A percentile compares a stretch with the other conserved stretches of the same genome.
Conservation (phyloP, 2,329 filamentous ascomycete species). For the Calonectria fujianensis region DNA sequence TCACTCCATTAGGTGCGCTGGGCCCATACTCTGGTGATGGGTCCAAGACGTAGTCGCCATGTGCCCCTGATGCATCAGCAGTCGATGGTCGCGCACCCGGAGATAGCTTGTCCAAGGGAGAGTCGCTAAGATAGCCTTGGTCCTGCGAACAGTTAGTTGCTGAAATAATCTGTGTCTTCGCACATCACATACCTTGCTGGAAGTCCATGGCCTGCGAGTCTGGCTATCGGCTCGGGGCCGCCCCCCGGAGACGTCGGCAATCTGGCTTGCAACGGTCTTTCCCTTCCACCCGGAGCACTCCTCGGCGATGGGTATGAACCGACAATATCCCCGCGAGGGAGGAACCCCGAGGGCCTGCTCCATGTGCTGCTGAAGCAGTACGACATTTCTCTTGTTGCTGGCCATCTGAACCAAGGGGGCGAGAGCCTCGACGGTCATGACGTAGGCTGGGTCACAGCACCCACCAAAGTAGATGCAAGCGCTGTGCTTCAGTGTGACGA, state of each 20-base stretch:
- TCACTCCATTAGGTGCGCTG: not conserved
- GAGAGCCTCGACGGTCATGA: constrained; percentile 83
- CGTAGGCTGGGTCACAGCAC: constrained; percentile 86
- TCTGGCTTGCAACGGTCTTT: constrained; percentile 80
- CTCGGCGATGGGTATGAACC: constrained; percentile 81
- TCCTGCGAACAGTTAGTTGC: not conserved
- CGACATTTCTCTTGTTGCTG: constrained; percentile 87
- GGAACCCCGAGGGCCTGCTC: constrained; percentile 81
- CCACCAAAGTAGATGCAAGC: constrained; percentile 84
- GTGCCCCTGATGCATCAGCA: not conserved
- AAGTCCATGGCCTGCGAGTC: constrained; percentile 39
- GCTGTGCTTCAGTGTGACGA: constrained; percentile 85
- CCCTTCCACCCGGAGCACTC: constrained; percentile 83
- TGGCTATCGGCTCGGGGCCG: constrained; percentile 32
- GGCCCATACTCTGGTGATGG: constrained; percentile 3
- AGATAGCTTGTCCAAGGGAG: constrained; percentile 9
- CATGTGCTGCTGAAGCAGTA: constrained; percentile 85
- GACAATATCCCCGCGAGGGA: constrained; percentile 80
- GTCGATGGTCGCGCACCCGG: constrained; percentile 8
- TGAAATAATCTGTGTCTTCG: not conserved
- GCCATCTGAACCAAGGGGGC: constrained; percentile 80
- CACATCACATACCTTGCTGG: constrained; percentile 44
- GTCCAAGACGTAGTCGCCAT: not conserved
- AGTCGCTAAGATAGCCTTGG: constrained; percentile 28
- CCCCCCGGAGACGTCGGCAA: constrained; percentile 57